Evolutionary conservation across 495 filamentous ascomycete species (phyloP).

Genomic region (Penicillium turbatum): DNA sequence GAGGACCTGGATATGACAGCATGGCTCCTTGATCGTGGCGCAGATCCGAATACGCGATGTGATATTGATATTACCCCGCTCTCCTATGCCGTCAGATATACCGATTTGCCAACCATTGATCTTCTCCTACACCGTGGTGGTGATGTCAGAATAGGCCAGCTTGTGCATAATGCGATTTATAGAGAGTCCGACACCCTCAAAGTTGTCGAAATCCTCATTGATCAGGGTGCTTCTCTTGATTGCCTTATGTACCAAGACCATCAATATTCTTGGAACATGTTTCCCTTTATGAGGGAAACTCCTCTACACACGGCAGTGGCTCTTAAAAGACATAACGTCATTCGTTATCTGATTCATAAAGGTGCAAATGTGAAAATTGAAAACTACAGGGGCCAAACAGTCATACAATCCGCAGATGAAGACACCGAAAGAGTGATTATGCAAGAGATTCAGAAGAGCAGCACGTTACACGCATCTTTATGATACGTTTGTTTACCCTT

Average conservation of each 20-base stretch:
- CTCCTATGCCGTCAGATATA: slow-evolving; percentile 13
- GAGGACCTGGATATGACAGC: not conserved
- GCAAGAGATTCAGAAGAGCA: too few species aligned
- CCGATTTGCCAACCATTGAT: slow-evolving; percentile 10
- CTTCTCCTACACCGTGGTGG: slow-evolving; percentile 10
- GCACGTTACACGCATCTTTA: too few species aligned
- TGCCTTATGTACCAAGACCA: slow-evolving; percentile 11
- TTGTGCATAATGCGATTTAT: slow-evolving; percentile 17
- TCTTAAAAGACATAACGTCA: slow-evolving; percentile 10
- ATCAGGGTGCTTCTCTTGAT: slow-evolving; percentile 8
- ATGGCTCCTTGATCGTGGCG: slow-evolving; percentile 16
- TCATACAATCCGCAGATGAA: too few species aligned
- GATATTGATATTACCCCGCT: slow-evolving; percentile 9
- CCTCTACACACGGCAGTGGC: slow-evolving; percentile 15
- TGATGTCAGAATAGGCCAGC: slow-evolving; percentile 15
- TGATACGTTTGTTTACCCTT: too few species aligned
- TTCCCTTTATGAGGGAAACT: slow-evolving; percentile 10
- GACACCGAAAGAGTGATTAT: too few species aligned
- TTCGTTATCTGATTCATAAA: slow-evolving; percentile 13
- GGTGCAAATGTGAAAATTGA: slow-evolving; percentile 1
- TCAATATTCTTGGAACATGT: slow-evolving; percentile 6
- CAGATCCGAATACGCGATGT: slow-evolving; percentile 15
- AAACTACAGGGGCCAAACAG: too few species aligned
- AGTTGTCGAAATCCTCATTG: slow-evolving; percentile 11
- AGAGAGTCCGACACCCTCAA: slow-evolving; percentile 3